These are phyloP conservation scores for Fomitopsis palustris DNA, from an alignment of 1,284 basidiomycete species.

Conservation along the genomic window DNA sequence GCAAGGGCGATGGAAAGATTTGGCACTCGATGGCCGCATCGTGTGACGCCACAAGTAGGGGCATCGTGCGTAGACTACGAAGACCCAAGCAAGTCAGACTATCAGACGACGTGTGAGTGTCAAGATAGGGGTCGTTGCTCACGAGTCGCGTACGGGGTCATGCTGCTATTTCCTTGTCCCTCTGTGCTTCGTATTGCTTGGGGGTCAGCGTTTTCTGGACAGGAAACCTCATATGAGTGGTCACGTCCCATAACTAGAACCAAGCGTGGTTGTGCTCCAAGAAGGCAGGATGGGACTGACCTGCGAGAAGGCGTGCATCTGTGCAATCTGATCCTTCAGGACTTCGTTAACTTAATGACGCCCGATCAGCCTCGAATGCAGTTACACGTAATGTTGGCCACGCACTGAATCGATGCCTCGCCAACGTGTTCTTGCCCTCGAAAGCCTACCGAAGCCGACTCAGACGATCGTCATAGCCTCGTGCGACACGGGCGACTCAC, in stretches of 20 bases:
- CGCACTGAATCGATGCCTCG: conserved; percentile 62
- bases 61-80: neutral
- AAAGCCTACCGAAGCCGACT: conserved; percentile 46
- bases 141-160: neutral
- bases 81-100: too few species aligned
- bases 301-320: conserved; percentile 85
- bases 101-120: neutral
- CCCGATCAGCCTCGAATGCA: neutral
- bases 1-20: neutral
- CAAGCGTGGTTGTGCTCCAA: neutral
- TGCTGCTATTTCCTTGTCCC: conserved; percentile 34
- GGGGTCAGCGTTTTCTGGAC: conserved; percentile 73
- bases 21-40: too few species aligned
- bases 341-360: conserved; percentile 61
- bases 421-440: conserved; percentile 72
- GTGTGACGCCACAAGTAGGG: neutral
- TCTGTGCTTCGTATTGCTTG: conserved; percentile 57
- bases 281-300: conserved; percentile 32
- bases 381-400: neutral
- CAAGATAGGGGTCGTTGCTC: neutral
- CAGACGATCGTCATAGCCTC: neutral
- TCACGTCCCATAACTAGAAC: neutral
- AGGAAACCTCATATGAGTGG: neutral
- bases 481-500: conserved; percentile 32
- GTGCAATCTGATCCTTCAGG: conserved; percentile 67